Evolutionary conservation across 768 basidiomycete species (phyloP).

Genomic region (Suillus alpinus): DNA sequence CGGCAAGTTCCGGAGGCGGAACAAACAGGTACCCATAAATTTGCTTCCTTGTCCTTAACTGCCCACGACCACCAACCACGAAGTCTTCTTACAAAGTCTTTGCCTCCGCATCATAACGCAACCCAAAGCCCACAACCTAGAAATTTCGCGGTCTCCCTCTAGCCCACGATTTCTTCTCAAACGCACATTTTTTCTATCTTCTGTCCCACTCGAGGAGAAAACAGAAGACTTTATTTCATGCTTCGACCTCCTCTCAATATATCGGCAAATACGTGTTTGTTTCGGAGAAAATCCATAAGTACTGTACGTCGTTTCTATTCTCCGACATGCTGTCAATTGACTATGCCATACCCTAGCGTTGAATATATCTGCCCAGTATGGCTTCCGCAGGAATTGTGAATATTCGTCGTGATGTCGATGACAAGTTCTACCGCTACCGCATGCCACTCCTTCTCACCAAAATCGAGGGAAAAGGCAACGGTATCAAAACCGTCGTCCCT

Average conservation of each 20-base stretch:
- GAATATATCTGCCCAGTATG: slow-evolving; percentile 69
- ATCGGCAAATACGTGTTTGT: slow-evolving; percentile 56
- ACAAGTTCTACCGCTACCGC: slow-evolving; percentile 95
- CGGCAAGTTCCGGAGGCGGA: slow-evolving; percentile 16
- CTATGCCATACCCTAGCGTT: slow-evolving; percentile 44
- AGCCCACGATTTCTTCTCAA: slow-evolving; percentile 28
- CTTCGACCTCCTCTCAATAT: slow-evolving; percentile 84
- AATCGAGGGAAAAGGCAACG: slow-evolving; percentile 98
- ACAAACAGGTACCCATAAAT: slow-evolving; percentile 31
- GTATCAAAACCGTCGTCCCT: slow-evolving; percentile 97
- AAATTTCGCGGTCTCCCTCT: slow-evolving; percentile 1
- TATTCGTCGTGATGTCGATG: slow-evolving; percentile 94
- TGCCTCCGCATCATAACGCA: not conserved
- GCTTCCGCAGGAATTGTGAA: slow-evolving; percentile 80
- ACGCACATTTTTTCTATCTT: slow-evolving; percentile 16
- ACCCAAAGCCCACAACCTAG: slow-evolving; percentile 2
- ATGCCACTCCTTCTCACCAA: slow-evolving; percentile 96
- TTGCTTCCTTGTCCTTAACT: slow-evolving; percentile 7
- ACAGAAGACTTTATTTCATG: slow-evolving; percentile 60
- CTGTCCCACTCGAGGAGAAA: slow-evolving; percentile 29
- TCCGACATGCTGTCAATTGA: slow-evolving; percentile 4
- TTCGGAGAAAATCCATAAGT: slow-evolving; percentile 50
- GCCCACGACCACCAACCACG: slow-evolving; percentile 1
- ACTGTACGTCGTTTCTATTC: slow-evolving; percentile 37
- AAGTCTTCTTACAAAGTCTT: not conserved